Conservation (phyloP, 345 rosid species). For the Salix viminalis region DNA sequence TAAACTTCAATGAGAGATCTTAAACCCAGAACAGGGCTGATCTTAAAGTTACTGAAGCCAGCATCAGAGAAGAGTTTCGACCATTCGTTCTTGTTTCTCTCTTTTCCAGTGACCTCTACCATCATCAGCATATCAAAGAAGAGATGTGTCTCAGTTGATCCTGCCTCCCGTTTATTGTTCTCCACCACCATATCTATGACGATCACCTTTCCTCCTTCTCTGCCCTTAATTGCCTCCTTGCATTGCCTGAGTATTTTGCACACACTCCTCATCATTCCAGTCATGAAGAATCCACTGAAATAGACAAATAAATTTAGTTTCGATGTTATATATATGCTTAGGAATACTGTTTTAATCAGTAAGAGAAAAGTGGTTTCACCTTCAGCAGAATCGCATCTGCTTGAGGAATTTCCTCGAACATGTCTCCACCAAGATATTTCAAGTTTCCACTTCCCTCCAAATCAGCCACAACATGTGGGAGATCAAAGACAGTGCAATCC, state of each 20-base stretch:
- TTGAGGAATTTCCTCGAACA: slow-evolving; percentile 3
- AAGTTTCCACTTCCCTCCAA: not conserved
- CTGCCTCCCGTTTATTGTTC: not conserved
- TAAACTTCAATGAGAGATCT: too few relatives aligned
- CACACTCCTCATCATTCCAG: too few relatives aligned
- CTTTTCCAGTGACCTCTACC: slow-evolving; percentile 3
- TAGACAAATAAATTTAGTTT: too few relatives aligned
- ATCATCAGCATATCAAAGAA: slow-evolving; percentile 24
- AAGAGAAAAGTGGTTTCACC: not conserved
- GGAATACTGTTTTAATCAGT: not conserved
- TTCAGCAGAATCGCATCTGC: slow-evolving; percentile 5
- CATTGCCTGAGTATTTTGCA: too few relatives aligned
- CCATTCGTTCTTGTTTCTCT: slow-evolving; percentile 1
- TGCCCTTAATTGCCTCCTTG: too few relatives aligned
- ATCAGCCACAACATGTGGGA: slow-evolving; percentile 12
- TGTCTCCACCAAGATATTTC: slow-evolving; percentile 6
- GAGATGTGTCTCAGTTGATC: slow-evolving; percentile 7
- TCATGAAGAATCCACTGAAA: too few relatives aligned
- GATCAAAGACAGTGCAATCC: slow-evolving; percentile 19
- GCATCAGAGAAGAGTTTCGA: too few relatives aligned
- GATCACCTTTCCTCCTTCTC: too few relatives aligned
- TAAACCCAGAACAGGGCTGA: too few relatives aligned
- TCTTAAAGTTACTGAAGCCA: too few relatives aligned
- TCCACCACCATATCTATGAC: slow-evolving; percentile 5
- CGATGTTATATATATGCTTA: not conserved